Evolutionary conservation across 1,139 yeast genomes (phyloP).

Genomic region (Lodderomyces oxycetoniae): DNA sequence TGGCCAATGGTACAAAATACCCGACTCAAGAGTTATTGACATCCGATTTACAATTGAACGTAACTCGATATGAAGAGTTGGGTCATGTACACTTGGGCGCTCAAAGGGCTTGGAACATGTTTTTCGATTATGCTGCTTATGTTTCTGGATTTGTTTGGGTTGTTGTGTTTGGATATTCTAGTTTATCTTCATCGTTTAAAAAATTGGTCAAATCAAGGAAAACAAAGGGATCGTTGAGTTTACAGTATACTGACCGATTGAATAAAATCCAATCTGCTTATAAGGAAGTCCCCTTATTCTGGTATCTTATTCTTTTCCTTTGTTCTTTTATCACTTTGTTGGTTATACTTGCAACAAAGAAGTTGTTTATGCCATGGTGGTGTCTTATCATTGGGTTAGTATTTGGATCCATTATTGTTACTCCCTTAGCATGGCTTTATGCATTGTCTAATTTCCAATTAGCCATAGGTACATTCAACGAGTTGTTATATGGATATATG

Average conservation of each 20-base stretch:
- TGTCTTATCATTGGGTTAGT: conserved; percentile 39
- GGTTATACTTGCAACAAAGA: conserved; percentile 30
- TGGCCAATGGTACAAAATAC: conserved; percentile 30
- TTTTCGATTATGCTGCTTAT: conserved; percentile 51
- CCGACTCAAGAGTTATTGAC: conserved; percentile 35
- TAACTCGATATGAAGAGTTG: conserved; percentile 32
- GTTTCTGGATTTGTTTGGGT: conserved; percentile 48
- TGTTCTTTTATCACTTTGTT: conserved; percentile 33
- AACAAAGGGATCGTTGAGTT: conserved; percentile 9
- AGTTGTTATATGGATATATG: conserved; percentile 45
- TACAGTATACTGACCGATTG: conserved; percentile 33
- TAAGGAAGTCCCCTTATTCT: conserved; percentile 36
- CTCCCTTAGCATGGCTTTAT: conserved; percentile 48
- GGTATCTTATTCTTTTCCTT: conserved; percentile 37
- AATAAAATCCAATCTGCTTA: conserved; percentile 37
- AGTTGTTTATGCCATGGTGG: conserved; percentile 50
- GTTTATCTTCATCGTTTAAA: conserved; percentile 15
- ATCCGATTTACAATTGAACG: conserved; percentile 28
- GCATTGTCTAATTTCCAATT: conserved; percentile 50
- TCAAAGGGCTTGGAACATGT: conserved; percentile 47
- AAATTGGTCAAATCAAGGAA: conserved; percentile 13
- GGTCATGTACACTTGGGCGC: conserved; percentile 43
- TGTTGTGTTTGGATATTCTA: conserved; percentile 31
- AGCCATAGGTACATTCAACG: conserved; percentile 51
- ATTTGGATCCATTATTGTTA: conserved; percentile 43